Base-by-base conservation (phyloP, 2,329 filamentous ascomycete genomes). In the Neurospora sp. region DNA sequence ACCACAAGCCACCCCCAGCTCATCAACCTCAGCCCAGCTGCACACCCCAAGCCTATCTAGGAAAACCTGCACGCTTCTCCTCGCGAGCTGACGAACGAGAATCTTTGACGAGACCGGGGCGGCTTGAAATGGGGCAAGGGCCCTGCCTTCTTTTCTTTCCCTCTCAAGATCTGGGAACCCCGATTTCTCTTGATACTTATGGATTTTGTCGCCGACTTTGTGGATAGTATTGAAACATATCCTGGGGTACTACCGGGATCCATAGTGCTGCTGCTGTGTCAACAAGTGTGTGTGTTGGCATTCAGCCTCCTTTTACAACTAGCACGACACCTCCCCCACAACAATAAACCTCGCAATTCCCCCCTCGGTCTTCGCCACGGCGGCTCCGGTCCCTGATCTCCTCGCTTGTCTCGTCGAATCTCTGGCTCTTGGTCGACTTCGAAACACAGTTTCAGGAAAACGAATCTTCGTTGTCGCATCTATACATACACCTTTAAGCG, bases 401-500 rank as follows among this genome's bases (percentile, higher is more conserved):
- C 52, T 62, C 52, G 52, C 52, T 62, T 62, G 52, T 62, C 52
- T 62, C 28, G 52, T 62, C 19, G n/a, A 41, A 39, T 67, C 36
- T 66, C 17, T 66, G 66, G 38, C 23, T 43, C 66, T 67, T 33
- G 28, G 28, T 67, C 39, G 66, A 33, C 23, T 19, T 68, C 33
- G 36, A 68, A 68, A 28, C 43, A 40, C 8, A 62, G 52, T 62
- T 62, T 62, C 28, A 62, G 71, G 72, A 75, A 73, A 72, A 72
- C 46, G 66, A 70, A 69, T 69, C 57, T 67, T 72, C 67, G 67
- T 62, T 66, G 68, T 71, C 66, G 71, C 70, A 69, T 71, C 72
- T 72, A 72, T 71, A 69, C 69, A 72, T 71, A 69, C 69, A 72
- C 71, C 68, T 70, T 72, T 77, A 79, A 79, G 77, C 77, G 77